These are phyloP conservation scores for Zychaea mexicana DNA, from an alignment of 371 early-diverging fungal species.

Conservation along the genomic window DNA sequence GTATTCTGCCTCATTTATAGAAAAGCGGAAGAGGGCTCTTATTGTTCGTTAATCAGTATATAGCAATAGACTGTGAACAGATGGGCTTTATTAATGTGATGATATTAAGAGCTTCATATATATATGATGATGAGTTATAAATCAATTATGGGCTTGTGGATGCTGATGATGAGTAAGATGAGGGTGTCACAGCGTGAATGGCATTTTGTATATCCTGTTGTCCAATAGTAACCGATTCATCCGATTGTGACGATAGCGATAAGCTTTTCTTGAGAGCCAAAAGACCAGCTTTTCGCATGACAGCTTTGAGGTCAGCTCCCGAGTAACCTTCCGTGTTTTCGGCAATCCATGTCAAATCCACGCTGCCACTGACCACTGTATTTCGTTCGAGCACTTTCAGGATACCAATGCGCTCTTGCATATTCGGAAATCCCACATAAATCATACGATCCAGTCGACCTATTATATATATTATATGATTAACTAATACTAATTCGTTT, in stretches of 20 bases:
- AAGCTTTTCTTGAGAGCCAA: conserved; percentile 46
- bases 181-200: background rate
- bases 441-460: conserved; percentile 88
- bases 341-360: conserved; percentile 59
- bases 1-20: too few species aligned
- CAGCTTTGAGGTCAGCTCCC: conserved; percentile 84
- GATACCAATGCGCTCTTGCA: conserved; percentile 71
- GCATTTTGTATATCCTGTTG: conserved; percentile 7
- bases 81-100: too few species aligned
- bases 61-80: too few species aligned
- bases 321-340: conserved; percentile 60
- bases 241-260: background rate
- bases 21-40: too few species aligned
- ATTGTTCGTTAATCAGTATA: too few species aligned
- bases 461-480: conserved; percentile 6
- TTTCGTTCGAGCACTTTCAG: conserved; percentile 61
- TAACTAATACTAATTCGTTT: background rate
- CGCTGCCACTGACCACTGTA: conserved; percentile 47
- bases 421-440: conserved; percentile 73
- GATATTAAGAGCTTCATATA: too few species aligned
- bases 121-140: too few species aligned
- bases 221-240: background rate
- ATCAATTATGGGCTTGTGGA: too few species aligned
- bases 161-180: background rate
- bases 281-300: conserved; percentile 78